Base-by-base conservation (phyloP, 768 basidiomycete species). In the Suillus americanus region DNA sequence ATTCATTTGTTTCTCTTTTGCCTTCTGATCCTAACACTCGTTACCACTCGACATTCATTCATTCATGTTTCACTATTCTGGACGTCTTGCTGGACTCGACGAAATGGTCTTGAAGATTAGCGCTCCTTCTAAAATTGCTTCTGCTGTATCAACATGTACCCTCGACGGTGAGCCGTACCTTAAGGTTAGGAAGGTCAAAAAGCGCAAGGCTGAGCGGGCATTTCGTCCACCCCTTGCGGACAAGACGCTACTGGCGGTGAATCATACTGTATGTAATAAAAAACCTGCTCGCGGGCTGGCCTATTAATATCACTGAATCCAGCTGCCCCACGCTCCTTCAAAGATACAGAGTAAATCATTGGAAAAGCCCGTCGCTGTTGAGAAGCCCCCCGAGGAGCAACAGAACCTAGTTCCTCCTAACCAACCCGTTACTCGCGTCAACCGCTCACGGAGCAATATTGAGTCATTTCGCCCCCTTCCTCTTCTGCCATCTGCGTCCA, bases 21-120 rank as follows among this genome's bases (percentile, higher is more conserved):
- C 43, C 61, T 48, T 51, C 64, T n/a, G 9, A 30, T 20, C 60
- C 61, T 28, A 64, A 25, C 74, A n/a, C 20, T 69, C 66, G 48
- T 60, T 69, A 63, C 23, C 40, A 25, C 40, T 61, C 25, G 62
- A 20, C 64, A 62, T 67, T 38, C 64, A 59, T 40, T 53, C 65
- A 78, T 40, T 53, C 65, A 78, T 78, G 76, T 74, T 77, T 64
- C 75, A 75, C 65, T 74, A 80, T 62, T 77, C 78, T 62, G 76
- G 78, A 64, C 72, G 79, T 79, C 79, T 79, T 74, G 79, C 79
- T 76, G 79, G 79, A 38, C 79, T 80, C 62, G 79, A 80, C 73
- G 65, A 71, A 60, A 71, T 78, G 75, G 66, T 80, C 70, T 72
- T 79, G 69, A 77, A 71, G 72, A 78, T 77, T 71, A 66, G 69